A percentile compares a stretch with the other conserved stretches of the same genome.
Conservation (phyloP, 768 basidiomycete genomes). For the Nidula microcarpa region DNA sequence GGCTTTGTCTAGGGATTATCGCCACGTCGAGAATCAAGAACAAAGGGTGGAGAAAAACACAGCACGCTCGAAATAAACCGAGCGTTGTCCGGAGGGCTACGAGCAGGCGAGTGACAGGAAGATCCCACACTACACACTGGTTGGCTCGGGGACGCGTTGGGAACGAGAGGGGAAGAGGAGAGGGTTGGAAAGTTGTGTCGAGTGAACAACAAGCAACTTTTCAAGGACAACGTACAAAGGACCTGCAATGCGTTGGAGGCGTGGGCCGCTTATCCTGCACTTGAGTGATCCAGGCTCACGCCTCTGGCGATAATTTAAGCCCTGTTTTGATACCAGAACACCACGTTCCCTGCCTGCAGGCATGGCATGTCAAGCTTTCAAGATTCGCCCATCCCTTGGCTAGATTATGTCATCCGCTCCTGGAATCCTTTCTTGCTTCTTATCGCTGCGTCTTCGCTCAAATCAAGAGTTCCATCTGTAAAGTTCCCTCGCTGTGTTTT, state of each 20-base stretch:
- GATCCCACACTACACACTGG: too few relatives aligned
- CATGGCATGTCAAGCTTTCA: slow-evolving; percentile 33
- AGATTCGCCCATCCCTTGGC: slow-evolving; percentile 32
- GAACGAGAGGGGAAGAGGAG: slow-evolving; percentile 21
- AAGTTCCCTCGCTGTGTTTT: too few relatives aligned
- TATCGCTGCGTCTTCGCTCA: too few relatives aligned
- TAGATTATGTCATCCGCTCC: slow-evolving; percentile 33
- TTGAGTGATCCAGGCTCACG: slow-evolving; percentile 34
- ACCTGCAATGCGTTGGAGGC: slow-evolving; percentile 43
- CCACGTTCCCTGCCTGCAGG: slow-evolving; percentile 82
- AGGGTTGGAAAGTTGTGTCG: slow-evolving; percentile 38
- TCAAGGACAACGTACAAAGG: slow-evolving; percentile 42
- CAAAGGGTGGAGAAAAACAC: slow-evolving; percentile 24
- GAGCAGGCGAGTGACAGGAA: slow-evolving; percentile 24
- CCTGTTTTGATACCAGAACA: slow-evolving; percentile 52
- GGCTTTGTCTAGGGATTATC: slow-evolving; percentile 25
- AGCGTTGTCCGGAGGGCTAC: slow-evolving; percentile 30
- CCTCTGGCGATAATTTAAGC: slow-evolving; percentile 38
- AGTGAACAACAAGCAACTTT: slow-evolving; percentile 45
- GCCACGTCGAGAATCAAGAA: slow-evolving; percentile 28
- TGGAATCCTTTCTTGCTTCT: background rate
- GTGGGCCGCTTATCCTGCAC: slow-evolving; percentile 52
- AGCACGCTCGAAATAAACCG: slow-evolving; percentile 53
- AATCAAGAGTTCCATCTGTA: too few relatives aligned
- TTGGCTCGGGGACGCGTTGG: too few relatives aligned